phyloP scores from a whole-genome alignment of 768 basidiomycete genomes.

The Kondoa malvinella region DNA sequence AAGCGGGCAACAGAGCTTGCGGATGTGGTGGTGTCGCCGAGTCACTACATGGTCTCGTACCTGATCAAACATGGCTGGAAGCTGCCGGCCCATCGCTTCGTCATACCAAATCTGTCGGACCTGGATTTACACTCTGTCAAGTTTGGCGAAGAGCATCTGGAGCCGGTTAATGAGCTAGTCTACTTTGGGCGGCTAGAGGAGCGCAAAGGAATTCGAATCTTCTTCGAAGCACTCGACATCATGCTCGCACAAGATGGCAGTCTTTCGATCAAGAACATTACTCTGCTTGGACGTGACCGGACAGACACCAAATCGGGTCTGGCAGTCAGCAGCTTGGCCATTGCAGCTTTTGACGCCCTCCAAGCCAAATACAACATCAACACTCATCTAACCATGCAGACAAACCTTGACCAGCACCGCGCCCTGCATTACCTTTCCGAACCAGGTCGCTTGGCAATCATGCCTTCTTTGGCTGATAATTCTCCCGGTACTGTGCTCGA shows the following conservation, averaged over 20 bases:
- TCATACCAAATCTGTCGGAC: conserved; percentile 21
- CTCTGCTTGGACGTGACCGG: conserved; percentile 21
- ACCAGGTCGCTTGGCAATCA: conserved; percentile 19
- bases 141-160: not conserved
- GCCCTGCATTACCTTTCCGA: conserved; percentile 17
- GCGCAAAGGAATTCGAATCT: conserved; percentile 18
- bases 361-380: not conserved
- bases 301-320: conserved; percentile 15
- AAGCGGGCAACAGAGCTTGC: conserved; percentile 17
- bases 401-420: conserved; percentile 12
- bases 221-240: conserved; percentile 14
- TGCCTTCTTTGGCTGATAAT: conserved; percentile 23
- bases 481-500: conserved; percentile 23
- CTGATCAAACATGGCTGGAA: conserved; percentile 12
- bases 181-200: conserved; percentile 24
- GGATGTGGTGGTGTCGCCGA: conserved; percentile 21
- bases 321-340: conserved; percentile 17
- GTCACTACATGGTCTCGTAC: conserved; percentile 22
- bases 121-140: not conserved
- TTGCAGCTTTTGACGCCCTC: conserved; percentile 14
- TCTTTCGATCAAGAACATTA: conserved; percentile 6
- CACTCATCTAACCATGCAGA: not conserved
- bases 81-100: conserved; percentile 7
- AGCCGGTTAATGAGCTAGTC: conserved; percentile 18
- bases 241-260: conserved; percentile 2